These are phyloP conservation scores for Salix arbutifolia DNA, from an alignment of 345 rosid species.

Conservation along the genomic window DNA sequence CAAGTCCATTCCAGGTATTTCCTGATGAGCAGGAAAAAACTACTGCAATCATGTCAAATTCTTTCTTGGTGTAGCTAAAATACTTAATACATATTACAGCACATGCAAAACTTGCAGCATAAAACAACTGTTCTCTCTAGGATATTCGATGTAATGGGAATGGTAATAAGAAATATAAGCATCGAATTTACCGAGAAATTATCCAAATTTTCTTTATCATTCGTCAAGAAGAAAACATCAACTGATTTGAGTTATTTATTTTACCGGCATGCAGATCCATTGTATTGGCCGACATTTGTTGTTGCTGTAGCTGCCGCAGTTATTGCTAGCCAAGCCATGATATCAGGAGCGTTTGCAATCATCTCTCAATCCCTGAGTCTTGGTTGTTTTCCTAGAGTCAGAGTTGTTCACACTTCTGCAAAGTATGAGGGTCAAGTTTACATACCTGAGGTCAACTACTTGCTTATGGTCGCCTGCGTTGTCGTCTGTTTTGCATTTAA, in stretches of 20 bases:
- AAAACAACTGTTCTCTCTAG: too few relatives aligned
- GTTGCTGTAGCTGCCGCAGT: background rate
- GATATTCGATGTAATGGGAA: too few relatives aligned
- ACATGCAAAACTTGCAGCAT: too few relatives aligned
- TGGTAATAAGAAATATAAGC: too few relatives aligned
- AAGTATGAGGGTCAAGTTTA: constrained; percentile 46
- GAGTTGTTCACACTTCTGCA: constrained; percentile 41
- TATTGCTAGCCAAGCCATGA: constrained; percentile 5
- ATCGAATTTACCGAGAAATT: too few relatives aligned
- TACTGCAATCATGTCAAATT: background rate
- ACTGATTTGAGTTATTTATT: background rate
- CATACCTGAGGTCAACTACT: constrained; percentile 41
- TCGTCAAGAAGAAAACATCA: background rate
- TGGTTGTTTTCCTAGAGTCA: constrained; percentile 25
- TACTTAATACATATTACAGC: too few relatives aligned
- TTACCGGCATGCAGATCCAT: background rate
- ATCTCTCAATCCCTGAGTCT: background rate
- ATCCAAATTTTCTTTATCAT: too few relatives aligned
- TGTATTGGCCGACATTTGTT: constrained; percentile 6
- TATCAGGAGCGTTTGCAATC: background rate
- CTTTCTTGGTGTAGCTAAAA: background rate
- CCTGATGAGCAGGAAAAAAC: too few relatives aligned
- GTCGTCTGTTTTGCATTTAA: constrained; percentile 38
- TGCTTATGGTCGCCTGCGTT: constrained; percentile 42
- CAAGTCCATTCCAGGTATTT: constrained; percentile 27